Base-by-base conservation (phyloP, 495 filamentous ascomycete species). In the Rhypophila decipiens region DNA sequence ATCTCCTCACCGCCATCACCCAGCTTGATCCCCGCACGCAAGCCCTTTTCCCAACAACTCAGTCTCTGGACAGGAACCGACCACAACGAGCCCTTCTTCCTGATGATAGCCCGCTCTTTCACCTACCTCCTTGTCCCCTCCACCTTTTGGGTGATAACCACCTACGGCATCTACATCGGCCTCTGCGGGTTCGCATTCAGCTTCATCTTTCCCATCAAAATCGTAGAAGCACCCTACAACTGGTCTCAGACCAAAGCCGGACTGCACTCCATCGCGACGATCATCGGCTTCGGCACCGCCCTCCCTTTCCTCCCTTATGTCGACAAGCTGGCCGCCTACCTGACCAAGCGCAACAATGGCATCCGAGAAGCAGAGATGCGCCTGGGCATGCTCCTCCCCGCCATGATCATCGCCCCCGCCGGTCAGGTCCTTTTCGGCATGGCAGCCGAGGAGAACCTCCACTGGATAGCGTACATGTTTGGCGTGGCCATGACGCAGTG, bases 291-390 rank as follows among this genome's bases (percentile, higher is more conserved):
- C 15, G 67, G 72, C 41, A 63, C 69, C 41, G 76, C 78, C 29
- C 58, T 74, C 18, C 69, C 69, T 0, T 66, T 72, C 22, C 55
- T 55, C 2, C 58, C 78, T 0, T 64, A 82, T 2, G 75, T 70
- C 18, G 83, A 85, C 56, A 77, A 70, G 58, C 65, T 86, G 15
- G 75, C 77, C 10, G 82, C 77, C 49, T 64, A 68, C 24, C 65
- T 74, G 3, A 86, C 83, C 1, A 64, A 60, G 17, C 65, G 67
- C 44, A 86, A 87, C 53, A 47, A 64, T 17, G 82, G 81, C 11
- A 79, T 86, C 55, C 75, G 82, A 41, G 83, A 87, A 63, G 80
- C 82, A 0, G 83, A 87, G 58, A 86, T 87, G 83, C 68, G 82
- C 18, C 60, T 86, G 22, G 76, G 75, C 4, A 71, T 79, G 0